Evolutionary conservation across 2,329 filamentous ascomycete species (phyloP), one percentile per base, ranked within the genome.

Genomic region (Kalaharituber pfeilii): DNA sequence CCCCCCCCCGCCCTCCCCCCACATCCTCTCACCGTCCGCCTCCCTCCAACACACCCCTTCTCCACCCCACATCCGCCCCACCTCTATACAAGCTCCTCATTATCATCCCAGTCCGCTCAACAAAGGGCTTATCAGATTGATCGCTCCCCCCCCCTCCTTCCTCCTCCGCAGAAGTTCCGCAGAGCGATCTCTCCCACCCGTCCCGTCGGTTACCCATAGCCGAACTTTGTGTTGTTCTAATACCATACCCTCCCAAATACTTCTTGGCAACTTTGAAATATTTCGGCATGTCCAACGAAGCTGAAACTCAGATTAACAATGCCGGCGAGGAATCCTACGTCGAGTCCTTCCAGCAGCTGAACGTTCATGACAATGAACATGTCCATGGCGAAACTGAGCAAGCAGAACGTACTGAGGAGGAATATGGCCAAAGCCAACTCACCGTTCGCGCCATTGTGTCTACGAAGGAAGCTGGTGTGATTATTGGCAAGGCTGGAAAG

Each of bases 401-500:
- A 63, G 84, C 84, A 62, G 86, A 89, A 64, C 89, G 86, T 65
- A 91, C 89, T 56, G 91, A 98, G 64, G 88, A 96, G 68, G 91
- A 98, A 70, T 98, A 98, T 67, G 87, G 86, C 51, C 80, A 87
- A 68, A 81, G 88, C 52, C 85, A 93, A 71, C 76, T 98, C 65
- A 98, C 91, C 58, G 79, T 98, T 60, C 85, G 91, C 68, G 91
- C 91, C 64, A 95, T 98, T 68, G 91, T 98, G 62, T 95, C 91
- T 29, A 95, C 91, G 69, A 96, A 96, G 74, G 91, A 98, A 72
- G 91, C 91, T 57, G 91, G 91, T 67, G 87, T 98, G 65, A 96
- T 98, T 70, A 98, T 98, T 69, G 91, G 91, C 70, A 98, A 98
- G 73, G 87, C 83, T 55, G 91, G 91, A 67, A 94, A 96, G 77